These are phyloP conservation scores for Nakaseomyces nivariensis DNA, from an alignment of 1,139 yeast genomes.

Conservation along the genomic window DNA sequence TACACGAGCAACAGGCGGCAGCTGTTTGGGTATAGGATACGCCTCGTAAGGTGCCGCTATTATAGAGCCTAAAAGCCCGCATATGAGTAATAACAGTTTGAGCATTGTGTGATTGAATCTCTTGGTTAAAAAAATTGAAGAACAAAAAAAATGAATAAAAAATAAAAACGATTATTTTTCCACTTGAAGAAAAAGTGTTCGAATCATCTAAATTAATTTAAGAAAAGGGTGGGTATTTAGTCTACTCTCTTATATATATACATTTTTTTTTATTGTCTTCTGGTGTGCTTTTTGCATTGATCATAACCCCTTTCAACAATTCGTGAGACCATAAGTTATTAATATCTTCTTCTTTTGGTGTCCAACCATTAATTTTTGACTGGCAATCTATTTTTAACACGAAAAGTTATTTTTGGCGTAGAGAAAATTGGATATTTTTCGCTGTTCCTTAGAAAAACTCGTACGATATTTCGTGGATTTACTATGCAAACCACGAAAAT, in stretches of 20 bases:
- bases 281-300: no score
- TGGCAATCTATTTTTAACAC: background rate
- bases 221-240: background rate
- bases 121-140: background rate
- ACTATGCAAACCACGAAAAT: background rate
- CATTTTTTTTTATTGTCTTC: background rate
- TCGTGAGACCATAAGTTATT: no score
- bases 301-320: no score
- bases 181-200: background rate
- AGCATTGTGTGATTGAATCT: background rate
- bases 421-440: background rate
- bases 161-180: background rate
- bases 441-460: background rate
- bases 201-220: no score
- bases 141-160: background rate
- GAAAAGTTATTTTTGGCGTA: constrained; percentile 1
- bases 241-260: background rate
- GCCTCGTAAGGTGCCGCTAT: constrained; percentile 45
- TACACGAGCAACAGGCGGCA: constrained; percentile 78
- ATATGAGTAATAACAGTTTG: constrained; percentile 3
- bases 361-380: no score
- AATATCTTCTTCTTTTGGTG: no score
- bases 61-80: background rate
- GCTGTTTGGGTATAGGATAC: constrained; percentile 73
- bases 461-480: background rate